Evolutionary conservation across 2,329 filamentous ascomycete genomes (phyloP), one percentile per base, ranked within the genome.

Genomic region (Epichloe bromicola): DNA sequence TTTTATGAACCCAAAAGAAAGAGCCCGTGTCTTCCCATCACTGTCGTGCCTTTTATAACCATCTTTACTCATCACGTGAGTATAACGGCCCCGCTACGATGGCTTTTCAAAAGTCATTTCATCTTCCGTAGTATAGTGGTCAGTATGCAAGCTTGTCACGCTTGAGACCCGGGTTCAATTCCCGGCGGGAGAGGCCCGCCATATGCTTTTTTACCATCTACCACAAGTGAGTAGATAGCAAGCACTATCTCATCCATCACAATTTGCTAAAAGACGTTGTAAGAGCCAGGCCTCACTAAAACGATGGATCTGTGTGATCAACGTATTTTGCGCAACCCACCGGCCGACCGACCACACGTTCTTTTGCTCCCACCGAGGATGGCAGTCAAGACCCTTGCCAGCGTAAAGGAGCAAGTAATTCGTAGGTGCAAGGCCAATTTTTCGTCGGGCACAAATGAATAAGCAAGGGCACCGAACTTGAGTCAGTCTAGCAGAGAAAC

Each of bases 111-210:
- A 42, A 11, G 40, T 4, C 40, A 42, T 26, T 42, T 0, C 30
- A 17, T 49, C 47, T 49, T 48, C 38, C 46, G 38, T 48, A 48
- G 46, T 48, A 48, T 48, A 48, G 46, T 48, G 46, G 46, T 48
- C 46, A 48, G 46, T 47, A 47, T 47, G 45, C 45, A 38, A 47
- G 45, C 45, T 48, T 48, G 46, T 48, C 46, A 41, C 46, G 46
- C 46, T 48, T 48, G 46, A 48, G 46, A 48, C 46, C 46, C 46
- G 38, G 46, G 46, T 48, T 48, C 46, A 48, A 48, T 48, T 48
- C 46, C 46, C 46, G 46, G 46, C 38, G 38, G 38, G 47, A 49
- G 46, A 48, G 46, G 5, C 5, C 7, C 3, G 23, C 23, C 6
- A 1, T 0, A 1, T 26, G 1, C 0, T 2, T 26, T 7, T 26